These are phyloP conservation scores for Chalciporus piperatus DNA, from an alignment of 768 basidiomycete genomes.

Conservation along the genomic window DNA sequence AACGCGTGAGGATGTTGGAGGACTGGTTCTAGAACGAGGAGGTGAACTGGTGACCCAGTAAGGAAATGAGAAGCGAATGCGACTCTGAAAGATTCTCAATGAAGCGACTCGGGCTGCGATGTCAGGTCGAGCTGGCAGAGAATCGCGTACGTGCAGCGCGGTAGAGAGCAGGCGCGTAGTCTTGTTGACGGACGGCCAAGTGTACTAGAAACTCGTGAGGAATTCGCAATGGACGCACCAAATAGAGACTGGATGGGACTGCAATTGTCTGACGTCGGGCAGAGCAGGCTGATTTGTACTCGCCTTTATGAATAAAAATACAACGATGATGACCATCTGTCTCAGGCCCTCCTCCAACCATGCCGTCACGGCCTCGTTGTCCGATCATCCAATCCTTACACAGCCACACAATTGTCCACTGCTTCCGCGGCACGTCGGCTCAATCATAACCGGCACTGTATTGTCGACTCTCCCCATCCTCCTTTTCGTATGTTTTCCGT, in stretches of 20 bases:
- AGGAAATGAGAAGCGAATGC: neutral
- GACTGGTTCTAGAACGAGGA: neutral
- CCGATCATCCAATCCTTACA: neutral
- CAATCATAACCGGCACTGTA: neutral
- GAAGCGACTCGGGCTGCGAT: neutral
- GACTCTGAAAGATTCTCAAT: neutral
- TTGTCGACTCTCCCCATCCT: neutral
- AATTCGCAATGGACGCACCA: neutral
- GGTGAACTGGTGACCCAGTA: neutral
- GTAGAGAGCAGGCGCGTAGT: neutral
- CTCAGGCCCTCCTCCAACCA: neutral
- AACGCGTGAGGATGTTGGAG: neutral
- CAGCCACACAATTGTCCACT: constrained; percentile 1
- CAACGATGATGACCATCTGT: neutral
- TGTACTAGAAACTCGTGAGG: neutral
- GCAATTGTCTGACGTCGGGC: neutral
- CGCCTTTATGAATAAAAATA: neutral
- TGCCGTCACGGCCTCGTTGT: neutral
- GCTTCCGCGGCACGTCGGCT: constrained; percentile 5
- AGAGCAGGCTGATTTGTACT: neutral
- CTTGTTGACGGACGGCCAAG: neutral
- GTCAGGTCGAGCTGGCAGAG: neutral
- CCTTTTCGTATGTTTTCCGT: neutral
- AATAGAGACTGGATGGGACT: neutral
- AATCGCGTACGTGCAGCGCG: neutral